These are phyloP conservation scores for Auriscalpium microsporum DNA, from an alignment of 768 basidiomycete species.

Conservation along the genomic window DNA sequence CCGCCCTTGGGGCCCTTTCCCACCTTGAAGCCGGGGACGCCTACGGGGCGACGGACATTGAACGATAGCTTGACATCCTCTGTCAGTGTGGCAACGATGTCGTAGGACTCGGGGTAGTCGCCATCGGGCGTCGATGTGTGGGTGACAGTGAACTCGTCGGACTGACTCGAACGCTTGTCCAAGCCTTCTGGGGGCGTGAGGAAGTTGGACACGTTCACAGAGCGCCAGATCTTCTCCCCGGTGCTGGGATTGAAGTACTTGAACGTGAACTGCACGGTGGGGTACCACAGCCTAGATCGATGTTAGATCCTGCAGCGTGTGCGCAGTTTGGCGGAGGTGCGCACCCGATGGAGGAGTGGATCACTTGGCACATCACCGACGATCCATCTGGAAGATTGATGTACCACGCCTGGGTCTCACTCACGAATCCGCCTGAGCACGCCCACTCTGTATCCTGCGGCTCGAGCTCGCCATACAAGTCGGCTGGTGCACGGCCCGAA, in stretches of 20 bases:
- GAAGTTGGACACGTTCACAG: constrained; percentile 77
- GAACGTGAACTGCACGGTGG: constrained; percentile 90
- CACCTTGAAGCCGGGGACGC: constrained; percentile 83
- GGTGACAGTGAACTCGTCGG: constrained; percentile 78
- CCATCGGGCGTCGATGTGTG: constrained; percentile 45
- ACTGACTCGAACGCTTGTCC: constrained; percentile 82
- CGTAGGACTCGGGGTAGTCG: constrained; percentile 69
- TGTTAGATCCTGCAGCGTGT: background rate
- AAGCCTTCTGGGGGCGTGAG: constrained; percentile 62
- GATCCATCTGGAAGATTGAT: constrained; percentile 72
- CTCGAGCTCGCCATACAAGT: constrained; percentile 70
- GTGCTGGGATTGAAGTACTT: constrained; percentile 78
- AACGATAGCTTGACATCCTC: constrained; percentile 76
- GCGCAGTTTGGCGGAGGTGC: constrained; percentile 23
- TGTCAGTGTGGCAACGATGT: constrained; percentile 69
- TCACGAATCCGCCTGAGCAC: constrained; percentile 73
- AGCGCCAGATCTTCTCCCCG: constrained; percentile 73
- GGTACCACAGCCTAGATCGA: constrained; percentile 72
- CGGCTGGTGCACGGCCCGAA: constrained; percentile 40
- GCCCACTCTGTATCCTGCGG: constrained; percentile 75
- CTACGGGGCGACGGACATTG: constrained; percentile 57
- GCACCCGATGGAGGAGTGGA: constrained; percentile 84
- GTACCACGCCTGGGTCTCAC: constrained; percentile 91
- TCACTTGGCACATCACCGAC: constrained; percentile 73
- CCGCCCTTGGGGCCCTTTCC: constrained; percentile 86